Base-by-base conservation (phyloP, 495 filamentous ascomycete genomes). In the Neurospora cerealis region DNA sequence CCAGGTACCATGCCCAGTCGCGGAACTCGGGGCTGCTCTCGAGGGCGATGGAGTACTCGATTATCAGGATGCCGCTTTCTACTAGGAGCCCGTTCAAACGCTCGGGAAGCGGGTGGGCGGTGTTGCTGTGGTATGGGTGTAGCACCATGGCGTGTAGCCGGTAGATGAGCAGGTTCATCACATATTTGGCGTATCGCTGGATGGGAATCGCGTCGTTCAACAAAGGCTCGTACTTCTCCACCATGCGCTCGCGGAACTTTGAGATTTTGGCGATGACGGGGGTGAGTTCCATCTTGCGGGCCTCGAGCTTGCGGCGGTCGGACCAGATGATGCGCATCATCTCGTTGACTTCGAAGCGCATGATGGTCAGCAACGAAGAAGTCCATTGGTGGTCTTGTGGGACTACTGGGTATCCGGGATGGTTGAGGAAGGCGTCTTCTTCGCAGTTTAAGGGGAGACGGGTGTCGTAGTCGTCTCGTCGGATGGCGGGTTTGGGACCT, bases 301-400 rank as follows among this genome's bases (percentile, higher is more conserved):
- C 82, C 75, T 91, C 89, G n/a, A 92, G 81, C 70, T 86, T 85
- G 34, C 86, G 83, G 41, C 90, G 84, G 75, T 92, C 89, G 17
- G 86, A 78, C 87, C 89, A 92, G 78, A 92, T 84, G 39, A 82
- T 80, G 10, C 92, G 87, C 78, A 89, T 88, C 86, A 93, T 91
- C 78, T 93, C 91, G 77, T 90, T 91, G 77, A 89, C 87, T 77
- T 93, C 90, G 75, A 92, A 91, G 7, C 91, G 87, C 73, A 94
- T 91, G 5, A 89, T 80, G 0, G 89, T 78, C 40, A 92, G 81
- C 21, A 91, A 90, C 76, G 88, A 88, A 39, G 91, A 89, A 2
- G 92, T 93, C 87, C 89, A 95, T 10, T 66, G 54, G 21, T 81
- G 75, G n/a, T 85, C 82, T 5, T 80, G 79, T 38, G 87, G 81